Conservation (phyloP, 2,329 filamentous ascomycete species). For the Alternaria gaisen region DNA sequence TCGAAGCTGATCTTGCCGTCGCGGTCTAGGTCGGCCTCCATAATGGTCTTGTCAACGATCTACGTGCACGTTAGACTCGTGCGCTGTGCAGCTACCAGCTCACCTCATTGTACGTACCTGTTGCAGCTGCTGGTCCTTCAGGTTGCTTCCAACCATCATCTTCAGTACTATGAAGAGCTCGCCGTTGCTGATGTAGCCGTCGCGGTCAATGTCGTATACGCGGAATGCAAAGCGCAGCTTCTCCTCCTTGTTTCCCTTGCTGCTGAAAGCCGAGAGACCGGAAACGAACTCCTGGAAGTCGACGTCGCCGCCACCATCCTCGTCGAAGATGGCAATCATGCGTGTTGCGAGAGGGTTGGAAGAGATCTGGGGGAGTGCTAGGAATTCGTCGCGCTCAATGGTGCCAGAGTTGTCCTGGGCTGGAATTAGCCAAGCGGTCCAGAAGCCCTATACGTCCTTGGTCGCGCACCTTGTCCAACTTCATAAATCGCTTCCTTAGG, state of each 20-base stretch:
- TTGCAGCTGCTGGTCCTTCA: constrained; percentile 98
- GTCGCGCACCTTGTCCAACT: constrained; percentile 85
- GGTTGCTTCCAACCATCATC: constrained; percentile 99
- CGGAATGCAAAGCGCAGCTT: constrained; percentile 98
- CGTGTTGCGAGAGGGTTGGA: constrained; percentile 97
- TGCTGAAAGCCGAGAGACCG: constrained; percentile 92
- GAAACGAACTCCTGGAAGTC: constrained; percentile 99
- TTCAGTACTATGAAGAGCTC: constrained; percentile 99
- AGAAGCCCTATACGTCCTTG: not conserved
- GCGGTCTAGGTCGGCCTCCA: constrained; percentile 95
- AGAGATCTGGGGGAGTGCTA: constrained; percentile 95
- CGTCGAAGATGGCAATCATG: constrained; percentile 99
- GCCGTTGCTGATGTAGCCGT: constrained; percentile 98
- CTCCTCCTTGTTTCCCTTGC: constrained; percentile 98
- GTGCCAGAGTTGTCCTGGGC: constrained; percentile 93
- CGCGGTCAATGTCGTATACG: constrained; percentile 98
- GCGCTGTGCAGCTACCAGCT: not conserved
- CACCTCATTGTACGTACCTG: constrained; percentile 59
- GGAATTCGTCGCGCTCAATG: constrained; percentile 97
- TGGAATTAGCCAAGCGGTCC: not conserved
- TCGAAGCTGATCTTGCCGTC: constrained; percentile 99
- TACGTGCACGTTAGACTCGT: constrained; percentile 40
- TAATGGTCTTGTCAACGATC: constrained; percentile 99
- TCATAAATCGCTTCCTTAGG: constrained; percentile 97
- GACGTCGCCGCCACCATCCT: constrained; percentile 96